These are phyloP conservation scores for Mucor irregularis DNA, from an alignment of 371 early-diverging fungal species.

Conservation along the genomic window DNA sequence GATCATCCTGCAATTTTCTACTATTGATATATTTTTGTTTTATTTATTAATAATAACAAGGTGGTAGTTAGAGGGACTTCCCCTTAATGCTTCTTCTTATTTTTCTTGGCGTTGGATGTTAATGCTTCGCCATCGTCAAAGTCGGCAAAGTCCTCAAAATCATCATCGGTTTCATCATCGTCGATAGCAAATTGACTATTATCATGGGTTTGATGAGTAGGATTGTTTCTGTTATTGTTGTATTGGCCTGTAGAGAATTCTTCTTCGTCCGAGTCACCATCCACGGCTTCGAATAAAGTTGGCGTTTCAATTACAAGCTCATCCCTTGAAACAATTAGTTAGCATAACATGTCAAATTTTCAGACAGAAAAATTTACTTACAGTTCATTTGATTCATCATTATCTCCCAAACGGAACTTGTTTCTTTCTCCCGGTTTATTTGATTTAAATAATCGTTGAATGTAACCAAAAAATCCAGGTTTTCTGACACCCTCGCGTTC, in stretches of 20 bases:
- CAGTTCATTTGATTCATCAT: conserved; percentile 50
- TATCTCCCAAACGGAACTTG: conserved; percentile 42
- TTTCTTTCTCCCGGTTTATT: neutral
- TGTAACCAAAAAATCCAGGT: neutral
- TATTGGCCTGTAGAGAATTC: conserved; percentile 7
- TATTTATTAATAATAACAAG: neutral
- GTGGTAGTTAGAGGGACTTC: too few species aligned
- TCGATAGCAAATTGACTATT: conserved; percentile 23
- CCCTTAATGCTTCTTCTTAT: conserved; percentile 1
- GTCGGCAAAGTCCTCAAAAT: conserved; percentile 43
- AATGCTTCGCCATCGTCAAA: conserved; percentile 32
- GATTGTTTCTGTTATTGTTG: neutral
- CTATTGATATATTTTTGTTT: neutral
- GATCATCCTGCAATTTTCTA: neutral
- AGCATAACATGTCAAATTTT: neutral
- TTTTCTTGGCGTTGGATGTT: conserved; percentile 4
- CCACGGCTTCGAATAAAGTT: conserved; percentile 45
- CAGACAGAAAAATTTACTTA: conserved; percentile 17
- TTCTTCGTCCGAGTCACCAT: conserved; percentile 17
- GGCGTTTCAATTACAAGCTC: conserved; percentile 50
- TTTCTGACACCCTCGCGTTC: conserved; percentile 12
- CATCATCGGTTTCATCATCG: conserved; percentile 32
- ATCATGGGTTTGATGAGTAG: too few species aligned
- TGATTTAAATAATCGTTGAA: conserved; percentile 1
- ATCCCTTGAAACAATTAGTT: conserved; percentile 28